Conservation (phyloP, 2,329 filamentous ascomycete genomes). For the Xenoacremonium recifei region DNA sequence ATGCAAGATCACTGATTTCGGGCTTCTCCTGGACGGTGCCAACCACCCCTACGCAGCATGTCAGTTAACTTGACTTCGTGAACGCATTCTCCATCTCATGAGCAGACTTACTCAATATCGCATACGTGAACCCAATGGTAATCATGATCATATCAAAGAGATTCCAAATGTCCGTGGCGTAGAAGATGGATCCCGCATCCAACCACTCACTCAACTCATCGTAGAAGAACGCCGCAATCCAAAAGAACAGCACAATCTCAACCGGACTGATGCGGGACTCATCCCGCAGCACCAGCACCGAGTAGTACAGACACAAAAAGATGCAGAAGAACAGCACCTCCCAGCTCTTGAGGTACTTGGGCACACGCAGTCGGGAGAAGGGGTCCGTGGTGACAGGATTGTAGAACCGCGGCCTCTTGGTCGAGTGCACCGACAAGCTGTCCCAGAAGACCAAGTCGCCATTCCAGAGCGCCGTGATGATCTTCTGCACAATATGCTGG, state of each 20-base stretch:
- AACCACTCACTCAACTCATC: slow-evolving; percentile 83
- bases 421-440: slow-evolving; percentile 67
- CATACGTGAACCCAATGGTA: slow-evolving; percentile 67
- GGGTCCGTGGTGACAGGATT: slow-evolving; percentile 66
- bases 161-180: slow-evolving; percentile 81
- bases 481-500: slow-evolving; percentile 77
- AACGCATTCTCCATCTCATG: too few relatives aligned
- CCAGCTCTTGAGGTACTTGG: slow-evolving; percentile 80
- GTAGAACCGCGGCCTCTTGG: slow-evolving; percentile 76
- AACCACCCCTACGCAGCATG: slow-evolving; percentile 27
- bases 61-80: slow-evolving; percentile 13
- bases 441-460: slow-evolving; percentile 90
- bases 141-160: slow-evolving; percentile 74
- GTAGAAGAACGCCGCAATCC: slow-evolving; percentile 84
- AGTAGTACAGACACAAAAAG: slow-evolving; percentile 80
- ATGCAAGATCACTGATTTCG: slow-evolving; percentile 72
- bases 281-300: slow-evolving; percentile 75
- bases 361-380: slow-evolving; percentile 74
- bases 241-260: slow-evolving; percentile 77
- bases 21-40: slow-evolving; percentile 49
- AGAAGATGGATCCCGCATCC: slow-evolving; percentile 85
- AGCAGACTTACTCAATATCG: slow-evolving; percentile 62
- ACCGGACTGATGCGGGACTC: slow-evolving; percentile 62
- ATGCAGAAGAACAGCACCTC: slow-evolving; percentile 78
- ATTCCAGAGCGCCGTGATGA: slow-evolving; percentile 82